Evolutionary conservation across 805 yeast species (phyloP), one percentile per base, ranked within the genome.

Genomic region (Yamadazyma insecticola): DNA sequence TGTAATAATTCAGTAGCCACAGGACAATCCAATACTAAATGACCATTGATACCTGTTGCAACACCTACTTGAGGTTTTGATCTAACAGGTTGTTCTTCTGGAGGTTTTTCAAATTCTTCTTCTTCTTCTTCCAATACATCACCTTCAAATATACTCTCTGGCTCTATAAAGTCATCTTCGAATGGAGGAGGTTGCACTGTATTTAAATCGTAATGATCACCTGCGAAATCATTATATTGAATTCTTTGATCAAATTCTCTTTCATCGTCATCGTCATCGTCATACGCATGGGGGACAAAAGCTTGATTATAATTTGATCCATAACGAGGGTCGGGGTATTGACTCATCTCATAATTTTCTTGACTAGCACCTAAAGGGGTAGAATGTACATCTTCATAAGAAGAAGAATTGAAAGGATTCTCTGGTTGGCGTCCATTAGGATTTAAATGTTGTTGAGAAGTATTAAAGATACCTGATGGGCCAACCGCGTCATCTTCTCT

Each of bases 21-120:
- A 32, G 68, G 77, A 49, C 71, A 64, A 40, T 65, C 71, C 37
- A 65, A 51, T 9, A 65, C 70, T 52, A 65, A 65, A 41, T 65
- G 67, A 12, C 72, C 72, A 35, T 66, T 60, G 35, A 55, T 53
- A 20, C 69, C 69, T 6, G 56, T 37, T 3, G 63, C 63, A 16
- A 50, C 36, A 13, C 61, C 58, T 17, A 53, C 53, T 25, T 55
- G 59, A 11, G 65, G 60, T 39, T 58, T 57, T 7, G 53, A 47
- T 28, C 59, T 41, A 4, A 47, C 43, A 19, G 55, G 57, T 36
- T 54, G 59, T 30, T 57, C 65, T 26, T 52, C 55, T 18, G 45
- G 57, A 4, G 67, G 68, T 5, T 62, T 60, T n/a, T 45, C 49
- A 5, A 46, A 52, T 22, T 55, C 47, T 16, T 22, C 40, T 13